These are phyloP conservation scores for Hypoxylon sp. DNA, from an alignment of 2,329 filamentous ascomycete genomes.

Conservation along the genomic window DNA sequence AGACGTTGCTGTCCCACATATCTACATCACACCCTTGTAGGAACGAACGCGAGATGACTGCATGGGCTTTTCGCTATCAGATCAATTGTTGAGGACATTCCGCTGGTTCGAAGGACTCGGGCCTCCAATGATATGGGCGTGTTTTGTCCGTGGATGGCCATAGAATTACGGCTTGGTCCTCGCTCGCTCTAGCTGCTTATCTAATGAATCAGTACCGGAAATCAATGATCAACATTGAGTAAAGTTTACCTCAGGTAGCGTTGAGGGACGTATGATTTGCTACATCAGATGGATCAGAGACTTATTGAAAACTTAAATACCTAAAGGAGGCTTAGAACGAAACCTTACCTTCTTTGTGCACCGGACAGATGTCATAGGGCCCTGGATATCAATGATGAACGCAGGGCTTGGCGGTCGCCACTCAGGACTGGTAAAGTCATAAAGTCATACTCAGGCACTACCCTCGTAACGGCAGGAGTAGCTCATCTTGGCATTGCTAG, in stretches of 20 bases:
- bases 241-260: neutral
- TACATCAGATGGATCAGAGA: neutral
- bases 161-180: neutral
- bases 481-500: conserved; percentile 14
- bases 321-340: neutral
- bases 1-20: neutral
- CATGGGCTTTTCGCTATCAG: conserved; percentile 1
- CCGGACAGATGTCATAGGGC: neutral
- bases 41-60: neutral
- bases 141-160: neutral
- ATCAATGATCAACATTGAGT: neutral
- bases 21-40: neutral
- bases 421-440: conserved; percentile 5
- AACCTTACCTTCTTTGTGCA: conserved; percentile 1
- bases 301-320: neutral
- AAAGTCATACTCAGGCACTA: neutral
- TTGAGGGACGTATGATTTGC: conserved; percentile 1
- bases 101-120: neutral
- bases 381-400: neutral
- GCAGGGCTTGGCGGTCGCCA: conserved; percentile 14
- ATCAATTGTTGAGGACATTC: neutral
- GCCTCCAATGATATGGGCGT: neutral
- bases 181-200: neutral
- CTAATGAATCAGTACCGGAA: neutral
- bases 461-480: neutral